These are phyloP conservation scores for Venturiaceae sp. DNA, from an alignment of 2,329 filamentous ascomycete species.

Conservation along the genomic window DNA sequence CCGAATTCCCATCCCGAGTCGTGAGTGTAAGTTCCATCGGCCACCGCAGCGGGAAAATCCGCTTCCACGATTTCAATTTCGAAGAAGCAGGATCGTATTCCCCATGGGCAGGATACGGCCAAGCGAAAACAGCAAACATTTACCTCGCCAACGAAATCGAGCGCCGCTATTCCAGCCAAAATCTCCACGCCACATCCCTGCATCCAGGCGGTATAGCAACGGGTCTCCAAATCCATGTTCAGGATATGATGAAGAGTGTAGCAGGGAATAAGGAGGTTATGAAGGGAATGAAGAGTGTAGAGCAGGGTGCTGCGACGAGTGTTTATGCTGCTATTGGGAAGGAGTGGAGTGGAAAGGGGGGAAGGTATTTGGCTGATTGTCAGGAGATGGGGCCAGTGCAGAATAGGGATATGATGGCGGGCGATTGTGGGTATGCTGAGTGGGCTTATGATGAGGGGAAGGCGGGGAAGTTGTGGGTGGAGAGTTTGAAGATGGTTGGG, in stretches of 20 bases:
- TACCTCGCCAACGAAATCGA: conserved; percentile 43
- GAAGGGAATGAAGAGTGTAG: conserved; percentile 19
- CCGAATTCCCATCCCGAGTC: conserved; percentile 35
- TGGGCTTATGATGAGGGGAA: conserved; percentile 28
- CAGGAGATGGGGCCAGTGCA: conserved; percentile 21
- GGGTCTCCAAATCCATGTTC: conserved; percentile 15
- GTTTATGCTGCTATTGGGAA: conserved; percentile 33
- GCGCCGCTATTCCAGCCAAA: conserved; percentile 32
- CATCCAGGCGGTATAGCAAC: conserved; percentile 38
- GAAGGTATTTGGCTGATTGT: conserved; percentile 36
- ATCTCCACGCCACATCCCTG: conserved; percentile 34
- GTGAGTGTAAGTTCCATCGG: conserved; percentile 33
- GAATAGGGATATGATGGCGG: conserved; percentile 12
- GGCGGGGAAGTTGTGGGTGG: conserved; percentile 32
- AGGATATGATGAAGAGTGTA: neutral
- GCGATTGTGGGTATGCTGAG: conserved; percentile 19
- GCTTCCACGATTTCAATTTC: conserved; percentile 31
- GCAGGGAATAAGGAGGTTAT: neutral
- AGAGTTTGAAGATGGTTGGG: conserved; percentile 23
- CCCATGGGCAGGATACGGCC: conserved; percentile 32
- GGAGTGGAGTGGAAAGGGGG: conserved; percentile 36
- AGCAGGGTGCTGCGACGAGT: conserved; percentile 40
- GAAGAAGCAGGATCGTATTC: conserved; percentile 22
- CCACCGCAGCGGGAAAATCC: conserved; percentile 25
- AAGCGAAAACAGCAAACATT: conserved; percentile 43